phyloP scores from a whole-genome alignment of 2,329 filamentous ascomycete species.

The Sclerotinia sclerotiorum region DNA sequence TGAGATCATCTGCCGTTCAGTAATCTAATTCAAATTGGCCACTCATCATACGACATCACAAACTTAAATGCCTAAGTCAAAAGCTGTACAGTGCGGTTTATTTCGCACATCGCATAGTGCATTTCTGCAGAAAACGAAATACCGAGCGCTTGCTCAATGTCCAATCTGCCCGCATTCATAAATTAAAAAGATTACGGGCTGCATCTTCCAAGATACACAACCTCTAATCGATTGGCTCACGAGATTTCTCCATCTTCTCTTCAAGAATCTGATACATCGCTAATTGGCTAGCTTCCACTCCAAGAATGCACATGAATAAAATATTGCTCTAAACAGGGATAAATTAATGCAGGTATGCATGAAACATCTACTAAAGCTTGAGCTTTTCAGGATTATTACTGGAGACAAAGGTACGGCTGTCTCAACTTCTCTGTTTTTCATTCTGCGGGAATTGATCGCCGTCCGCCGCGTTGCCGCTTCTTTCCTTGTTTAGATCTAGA shows the following conservation, averaged over 20 bases:
- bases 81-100: too few species aligned
- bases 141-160: slow-evolving; percentile 8
- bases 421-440: slow-evolving; percentile 6
- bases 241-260: background rate
- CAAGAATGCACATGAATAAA: slow-evolving; percentile 4
- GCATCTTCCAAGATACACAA: background rate
- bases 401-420: slow-evolving; percentile 13
- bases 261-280: slow-evolving; percentile 13
- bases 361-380: slow-evolving; percentile 19
- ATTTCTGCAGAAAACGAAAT: slow-evolving; percentile 8
- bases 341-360: slow-evolving; percentile 18
- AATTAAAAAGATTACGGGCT: background rate
- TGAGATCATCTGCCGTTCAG: background rate
- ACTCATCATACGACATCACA: too few species aligned
- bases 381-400: slow-evolving; percentile 12
- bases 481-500: background rate
- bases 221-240: slow-evolving; percentile 1
- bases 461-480: background rate
- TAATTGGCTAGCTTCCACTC: slow-evolving; percentile 2
- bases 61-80: too few species aligned
- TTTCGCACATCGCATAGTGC: background rate
- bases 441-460: slow-evolving; percentile 13
- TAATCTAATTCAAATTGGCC: too few species aligned
- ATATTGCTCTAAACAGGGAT: slow-evolving; percentile 11
- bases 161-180: background rate